Evolutionary conservation across 2,329 filamentous ascomycete species (phyloP).

Genomic region (Penicillium sp.): DNA sequence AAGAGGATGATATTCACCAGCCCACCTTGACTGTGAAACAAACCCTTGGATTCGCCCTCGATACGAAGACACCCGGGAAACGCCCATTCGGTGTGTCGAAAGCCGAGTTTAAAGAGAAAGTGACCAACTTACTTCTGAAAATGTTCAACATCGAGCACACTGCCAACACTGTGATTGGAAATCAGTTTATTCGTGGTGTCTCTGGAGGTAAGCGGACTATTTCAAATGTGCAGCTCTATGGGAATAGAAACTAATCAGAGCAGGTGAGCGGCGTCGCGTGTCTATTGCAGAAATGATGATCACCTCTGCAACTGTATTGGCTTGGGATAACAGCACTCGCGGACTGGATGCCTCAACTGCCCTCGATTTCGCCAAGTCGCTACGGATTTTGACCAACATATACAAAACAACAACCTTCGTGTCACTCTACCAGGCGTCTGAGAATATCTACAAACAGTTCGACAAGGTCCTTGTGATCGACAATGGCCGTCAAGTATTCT

Average conservation of each 20-base stretch:
- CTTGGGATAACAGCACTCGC: conserved; percentile 74
- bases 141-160: conserved; percentile 97
- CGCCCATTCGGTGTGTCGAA: conserved; percentile 72
- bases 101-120: conserved; percentile 71
- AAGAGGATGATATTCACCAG: conserved; percentile 83
- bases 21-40: conserved; percentile 84
- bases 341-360: conserved; percentile 69
- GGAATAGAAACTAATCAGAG: neutral
- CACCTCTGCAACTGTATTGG: conserved; percentile 68
- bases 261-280: conserved; percentile 73
- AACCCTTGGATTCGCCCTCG: conserved; percentile 79
- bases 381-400: conserved; percentile 78
- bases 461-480: conserved; percentile 85
- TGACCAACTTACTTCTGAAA: conserved; percentile 72
- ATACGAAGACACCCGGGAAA: conserved; percentile 81
- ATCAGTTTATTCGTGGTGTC: conserved; percentile 75
- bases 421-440: conserved; percentile 80
- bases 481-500: conserved; percentile 72
- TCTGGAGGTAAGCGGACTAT: conserved; percentile 52
- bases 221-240: neutral
- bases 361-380: conserved; percentile 65
- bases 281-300: conserved; percentile 82
- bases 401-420: conserved; percentile 84
- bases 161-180: conserved; percentile 78
- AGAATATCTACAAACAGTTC: conserved; percentile 75